phyloP scores from a whole-genome alignment of 2,329 filamentous ascomycete species.

The Pseudovirgaria hyperparasitica region DNA sequence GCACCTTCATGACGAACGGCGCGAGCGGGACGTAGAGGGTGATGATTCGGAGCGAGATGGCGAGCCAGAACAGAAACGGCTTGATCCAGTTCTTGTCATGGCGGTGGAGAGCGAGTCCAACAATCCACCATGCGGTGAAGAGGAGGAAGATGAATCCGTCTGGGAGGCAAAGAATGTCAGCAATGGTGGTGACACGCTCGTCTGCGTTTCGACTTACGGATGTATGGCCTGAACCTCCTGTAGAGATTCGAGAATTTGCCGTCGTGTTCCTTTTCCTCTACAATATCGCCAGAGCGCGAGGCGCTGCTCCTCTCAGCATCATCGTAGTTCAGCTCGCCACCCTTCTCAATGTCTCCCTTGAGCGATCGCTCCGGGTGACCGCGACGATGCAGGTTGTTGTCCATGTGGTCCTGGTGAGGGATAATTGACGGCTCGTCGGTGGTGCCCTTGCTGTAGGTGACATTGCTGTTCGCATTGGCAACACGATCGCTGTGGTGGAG shows the following conservation, averaged over 20 bases:
- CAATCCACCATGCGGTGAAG: conserved; percentile 63
- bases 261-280: conserved; percentile 19
- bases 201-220: too few species aligned
- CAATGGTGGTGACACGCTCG: too few species aligned
- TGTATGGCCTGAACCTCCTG: conserved; percentile 29
- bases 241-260: conserved; percentile 28
- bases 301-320: conserved; percentile 27
- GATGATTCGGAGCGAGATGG: conserved; percentile 59
- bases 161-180: too few species aligned
- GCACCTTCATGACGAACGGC: conserved; percentile 51
- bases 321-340: conserved; percentile 21
- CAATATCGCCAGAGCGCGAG: conserved; percentile 6
- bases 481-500: conserved; percentile 24
- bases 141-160: conserved; percentile 32
- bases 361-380: conserved; percentile 13
- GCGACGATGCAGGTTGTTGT: conserved; percentile 27
- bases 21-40: conserved; percentile 60
- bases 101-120: conserved; percentile 58
- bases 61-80: conserved; percentile 71
- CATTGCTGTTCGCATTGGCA: too few species aligned
- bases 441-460: conserved; percentile 22
- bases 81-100: conserved; percentile 68
- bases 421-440: conserved; percentile 21
- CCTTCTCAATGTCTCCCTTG: conserved; percentile 20
- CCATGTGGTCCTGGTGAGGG: conserved; percentile 21